Evolutionary conservation across 2,329 filamentous ascomycete genomes (phyloP).

Genomic region (Nakataea oryzae): DNA sequence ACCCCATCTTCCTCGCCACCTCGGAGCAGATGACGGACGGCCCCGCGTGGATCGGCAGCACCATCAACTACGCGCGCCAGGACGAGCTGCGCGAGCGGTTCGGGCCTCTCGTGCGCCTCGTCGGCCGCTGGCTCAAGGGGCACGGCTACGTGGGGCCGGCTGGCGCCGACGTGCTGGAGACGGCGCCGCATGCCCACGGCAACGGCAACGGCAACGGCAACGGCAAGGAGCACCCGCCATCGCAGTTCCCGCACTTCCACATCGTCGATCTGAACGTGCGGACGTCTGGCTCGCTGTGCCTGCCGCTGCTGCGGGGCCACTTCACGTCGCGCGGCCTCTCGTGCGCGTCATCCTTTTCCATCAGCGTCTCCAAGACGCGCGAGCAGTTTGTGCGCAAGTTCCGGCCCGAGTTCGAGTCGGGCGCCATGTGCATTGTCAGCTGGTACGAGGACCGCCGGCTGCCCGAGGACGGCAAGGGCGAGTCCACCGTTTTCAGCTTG

Average conservation of each 20-base stretch:
- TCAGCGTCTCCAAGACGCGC: conserved; percentile 12
- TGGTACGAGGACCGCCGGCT: conserved; percentile 18
- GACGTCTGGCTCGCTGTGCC: conserved; percentile 18
- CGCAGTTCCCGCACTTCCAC: conserved; percentile 7
- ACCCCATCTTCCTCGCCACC: conserved; percentile 18
- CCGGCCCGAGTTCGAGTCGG: conserved; percentile 12
- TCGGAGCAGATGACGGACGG: conserved; percentile 23
- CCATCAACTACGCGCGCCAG: conserved; percentile 20
- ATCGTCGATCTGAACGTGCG: conserved; percentile 24
- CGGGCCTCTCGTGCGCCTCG: conserved; percentile 10
- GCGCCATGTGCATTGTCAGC: conserved; percentile 18
- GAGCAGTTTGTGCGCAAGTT: conserved; percentile 17
- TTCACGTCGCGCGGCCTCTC: conserved; percentile 16
- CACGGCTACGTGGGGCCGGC: conserved; percentile 21
- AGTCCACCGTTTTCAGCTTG: conserved; percentile 11
- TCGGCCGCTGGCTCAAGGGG: conserved; percentile 16
- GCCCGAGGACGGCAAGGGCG: conserved; percentile 5
- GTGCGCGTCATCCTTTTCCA: conserved; percentile 18
- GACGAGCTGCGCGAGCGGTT: conserved; percentile 17
- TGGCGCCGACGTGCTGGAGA: conserved; percentile 22
- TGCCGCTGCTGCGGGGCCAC: conserved; percentile 18
- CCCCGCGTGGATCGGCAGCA: conserved; percentile 23
- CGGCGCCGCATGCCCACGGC: conserved; percentile 2
- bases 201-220: conserved; percentile 3
- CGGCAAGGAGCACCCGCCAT: background rate